These are phyloP conservation scores for Huntiella omanensis DNA, from an alignment of 2,329 filamentous ascomycete species.

Conservation along the genomic window DNA sequence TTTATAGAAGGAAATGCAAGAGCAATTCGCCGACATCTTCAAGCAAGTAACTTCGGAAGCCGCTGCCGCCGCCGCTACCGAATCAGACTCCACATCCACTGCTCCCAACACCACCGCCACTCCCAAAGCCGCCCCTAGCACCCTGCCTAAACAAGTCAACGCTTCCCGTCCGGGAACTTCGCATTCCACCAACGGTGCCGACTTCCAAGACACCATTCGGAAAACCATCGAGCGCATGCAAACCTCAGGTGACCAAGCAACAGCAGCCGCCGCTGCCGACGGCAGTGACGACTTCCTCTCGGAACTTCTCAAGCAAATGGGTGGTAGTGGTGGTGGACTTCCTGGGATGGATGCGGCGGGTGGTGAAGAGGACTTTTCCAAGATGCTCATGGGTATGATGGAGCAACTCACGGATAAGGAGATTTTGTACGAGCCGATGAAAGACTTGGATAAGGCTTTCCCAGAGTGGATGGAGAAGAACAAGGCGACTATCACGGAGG, in stretches of 20 bases:
- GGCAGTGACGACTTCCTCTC: constrained; percentile 60
- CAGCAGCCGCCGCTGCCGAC: constrained; percentile 52
- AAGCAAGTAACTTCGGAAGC: constrained; percentile 38
- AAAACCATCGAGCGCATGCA: constrained; percentile 95
- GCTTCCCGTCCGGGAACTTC: constrained; percentile 21
- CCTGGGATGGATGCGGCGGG: constrained; percentile 22
- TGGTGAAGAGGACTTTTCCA: constrained; percentile 72
- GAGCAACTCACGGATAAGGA: constrained; percentile 97
- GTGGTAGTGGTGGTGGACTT: constrained; percentile 33
- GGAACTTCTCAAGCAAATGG: constrained; percentile 84
- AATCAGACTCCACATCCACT: constrained; percentile 14
- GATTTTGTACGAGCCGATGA: constrained; percentile 96
- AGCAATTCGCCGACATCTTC: constrained; percentile 61
- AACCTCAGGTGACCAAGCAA: constrained; percentile 67
- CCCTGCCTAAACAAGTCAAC: constrained; percentile 14
- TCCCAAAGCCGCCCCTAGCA: constrained; percentile 12
- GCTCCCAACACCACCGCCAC: constrained; percentile 13
- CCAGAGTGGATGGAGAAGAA: constrained; percentile 77
- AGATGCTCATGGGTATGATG: constrained; percentile 97
- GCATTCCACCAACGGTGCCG: constrained; percentile 30
- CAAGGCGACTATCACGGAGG: constrained; percentile 39
- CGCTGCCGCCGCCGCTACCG: constrained; percentile 16
- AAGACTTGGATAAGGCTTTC: constrained; percentile 85
- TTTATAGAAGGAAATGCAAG: constrained; percentile 33
- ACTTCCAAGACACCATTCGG: constrained; percentile 84